Base-by-base conservation (phyloP, 2,329 filamentous ascomycete species). In the Teratosphaeria nubilosa region DNA sequence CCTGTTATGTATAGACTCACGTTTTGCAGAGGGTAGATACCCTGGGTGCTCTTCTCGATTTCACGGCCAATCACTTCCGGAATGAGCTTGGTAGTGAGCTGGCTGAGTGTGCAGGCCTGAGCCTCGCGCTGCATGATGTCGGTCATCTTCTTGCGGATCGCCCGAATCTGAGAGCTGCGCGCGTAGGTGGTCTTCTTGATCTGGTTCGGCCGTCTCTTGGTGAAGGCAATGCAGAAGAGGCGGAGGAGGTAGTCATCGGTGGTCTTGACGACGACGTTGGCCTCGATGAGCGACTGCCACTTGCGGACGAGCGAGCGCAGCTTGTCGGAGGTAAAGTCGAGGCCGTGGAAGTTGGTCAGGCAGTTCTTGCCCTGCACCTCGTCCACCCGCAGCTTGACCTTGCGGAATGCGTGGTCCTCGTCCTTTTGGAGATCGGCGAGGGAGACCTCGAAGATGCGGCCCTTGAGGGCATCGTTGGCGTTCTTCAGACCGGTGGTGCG, bases 121-220 rank as follows among this genome's bases (percentile, higher is more conserved):
- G 94, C 94, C 84, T 99, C 94, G 72, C 91, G 88, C 79, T 89
- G 85, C 79, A 99, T 97, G 80, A 99, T 97, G 81, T 99, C 94
- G 66, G 85, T 88, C 94, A 99, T 99, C 90, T 99, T 97, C 85
- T 91, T 94, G 80, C 94, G 89, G 79, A 99, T 99, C 70, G 88
- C 87, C 69, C 92, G 88, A 79, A 97, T 97, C 82, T 99, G 94
- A 66, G 94, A 97, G 66, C 90, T 91, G 67, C 87, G 87, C 70
- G 94, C 94, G 76, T 99, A 99, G 76, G 94, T 99, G 73, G 94
- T 99, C 89, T 97, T 99, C 89, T 96, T 96, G 84, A 99, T 92
- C 85, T 99, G 94, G 85, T 97, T 99, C 72, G 90, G 91, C 75
- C 94, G 88, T 79, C 91, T 86, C 88, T 97, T 97, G 80, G 94